Conservation (phyloP, 2,329 filamentous ascomycete species). For the Diplodia seriata region DNA sequence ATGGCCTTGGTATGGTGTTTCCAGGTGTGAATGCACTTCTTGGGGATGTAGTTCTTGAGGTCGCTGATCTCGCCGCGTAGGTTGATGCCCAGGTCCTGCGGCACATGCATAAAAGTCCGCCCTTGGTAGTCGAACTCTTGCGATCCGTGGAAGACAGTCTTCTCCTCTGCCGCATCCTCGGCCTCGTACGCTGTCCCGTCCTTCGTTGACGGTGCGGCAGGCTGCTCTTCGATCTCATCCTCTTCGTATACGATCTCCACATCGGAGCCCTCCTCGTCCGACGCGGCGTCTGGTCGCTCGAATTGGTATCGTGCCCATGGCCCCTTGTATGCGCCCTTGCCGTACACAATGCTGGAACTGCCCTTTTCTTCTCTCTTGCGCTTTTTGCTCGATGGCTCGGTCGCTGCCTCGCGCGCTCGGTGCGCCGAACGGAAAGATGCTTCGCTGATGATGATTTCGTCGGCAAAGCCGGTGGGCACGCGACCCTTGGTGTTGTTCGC, state of each 20-base stretch:
- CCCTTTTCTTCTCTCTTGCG: conserved; percentile 86
- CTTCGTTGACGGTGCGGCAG: conserved; percentile 67
- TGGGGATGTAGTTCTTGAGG: conserved; percentile 88
- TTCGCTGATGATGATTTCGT: conserved; percentile 89
- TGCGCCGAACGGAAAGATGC: conserved; percentile 88
- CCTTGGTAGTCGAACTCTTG: conserved; percentile 92
- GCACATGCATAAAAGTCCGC: conserved; percentile 96
- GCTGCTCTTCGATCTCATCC: conserved; percentile 67
- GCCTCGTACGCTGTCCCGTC: conserved; percentile 63
- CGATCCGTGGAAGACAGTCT: conserved; percentile 83
- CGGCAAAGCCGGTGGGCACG: conserved; percentile 77
- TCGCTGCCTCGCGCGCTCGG: conserved; percentile 72
- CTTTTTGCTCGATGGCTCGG: conserved; percentile 69
- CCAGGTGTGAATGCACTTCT: conserved; percentile 92
- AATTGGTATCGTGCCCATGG: conserved; percentile 89
- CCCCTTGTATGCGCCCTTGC: conserved; percentile 86
- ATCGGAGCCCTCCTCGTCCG: conserved; percentile 71
- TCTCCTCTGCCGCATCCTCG: conserved; percentile 66
- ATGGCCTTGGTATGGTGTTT: conserved; percentile 81
- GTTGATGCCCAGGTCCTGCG: conserved; percentile 62
- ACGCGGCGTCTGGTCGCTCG: conserved; percentile 72
- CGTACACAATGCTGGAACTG: conserved; percentile 81
- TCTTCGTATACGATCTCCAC: conserved; percentile 78
- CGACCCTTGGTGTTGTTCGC: conserved; percentile 43
- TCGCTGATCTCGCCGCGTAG: conserved; percentile 81